phyloP scores from a whole-genome alignment of 768 basidiomycete species.

The Collybia sordida region DNA sequence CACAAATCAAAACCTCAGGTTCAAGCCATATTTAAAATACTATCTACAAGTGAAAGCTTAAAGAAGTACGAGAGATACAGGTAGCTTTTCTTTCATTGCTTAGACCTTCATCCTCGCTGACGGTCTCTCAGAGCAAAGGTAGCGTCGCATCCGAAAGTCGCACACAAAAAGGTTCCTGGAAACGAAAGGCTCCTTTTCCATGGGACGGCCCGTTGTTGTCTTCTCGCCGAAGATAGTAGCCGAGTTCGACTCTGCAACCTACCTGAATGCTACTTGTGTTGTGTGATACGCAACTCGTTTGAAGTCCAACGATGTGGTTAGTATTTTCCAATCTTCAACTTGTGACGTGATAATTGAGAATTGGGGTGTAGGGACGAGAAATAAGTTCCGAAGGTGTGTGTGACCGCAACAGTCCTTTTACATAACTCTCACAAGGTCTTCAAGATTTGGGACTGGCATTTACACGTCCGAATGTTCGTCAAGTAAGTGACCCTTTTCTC shows the following conservation, averaged over 20 bases:
- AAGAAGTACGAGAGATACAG: slow-evolving; percentile 15
- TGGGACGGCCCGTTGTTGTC: slow-evolving; percentile 61
- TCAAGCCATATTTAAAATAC: slow-evolving; percentile 16
- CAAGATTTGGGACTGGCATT: slow-evolving; percentile 70
- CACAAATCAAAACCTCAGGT: slow-evolving; percentile 16
- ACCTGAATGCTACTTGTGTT: slow-evolving; percentile 54
- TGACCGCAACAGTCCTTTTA: neutral
- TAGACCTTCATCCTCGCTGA: neutral
- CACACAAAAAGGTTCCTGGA: slow-evolving; percentile 25
- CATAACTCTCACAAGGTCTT: neutral
- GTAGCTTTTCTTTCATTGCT: slow-evolving; percentile 6
- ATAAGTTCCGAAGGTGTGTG: slow-evolving; percentile 50
- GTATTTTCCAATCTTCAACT: slow-evolving; percentile 12
- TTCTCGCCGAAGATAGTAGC: slow-evolving; percentile 50
- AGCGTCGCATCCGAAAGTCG: slow-evolving; percentile 20
- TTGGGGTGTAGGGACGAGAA: slow-evolving; percentile 43
- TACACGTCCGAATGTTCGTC: slow-evolving; percentile 68
- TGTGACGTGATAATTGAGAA: neutral
- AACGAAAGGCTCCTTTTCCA: slow-evolving; percentile 67
- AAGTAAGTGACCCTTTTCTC: slow-evolving; percentile 37
- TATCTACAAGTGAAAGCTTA: slow-evolving; percentile 11
- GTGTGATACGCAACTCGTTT: slow-evolving; percentile 57
- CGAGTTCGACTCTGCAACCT: slow-evolving; percentile 49
- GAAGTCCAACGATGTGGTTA: slow-evolving; percentile 59
- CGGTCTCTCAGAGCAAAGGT: slow-evolving; percentile 26